These are phyloP conservation scores for Dacryopinax primogenitus DNA, from an alignment of 768 basidiomycete species.

Conservation along the genomic window DNA sequence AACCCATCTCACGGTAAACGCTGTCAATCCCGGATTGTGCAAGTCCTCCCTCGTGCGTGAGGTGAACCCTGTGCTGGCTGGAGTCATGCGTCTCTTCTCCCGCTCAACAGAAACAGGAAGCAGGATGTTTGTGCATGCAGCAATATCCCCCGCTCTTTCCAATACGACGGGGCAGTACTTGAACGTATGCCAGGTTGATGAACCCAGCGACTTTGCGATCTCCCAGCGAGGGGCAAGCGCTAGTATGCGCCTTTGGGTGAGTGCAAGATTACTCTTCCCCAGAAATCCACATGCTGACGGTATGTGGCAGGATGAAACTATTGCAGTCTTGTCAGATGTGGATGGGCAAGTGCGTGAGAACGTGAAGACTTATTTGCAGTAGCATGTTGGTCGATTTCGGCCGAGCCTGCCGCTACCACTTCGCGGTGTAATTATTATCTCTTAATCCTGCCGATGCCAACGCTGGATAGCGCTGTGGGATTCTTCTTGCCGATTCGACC, in stretches of 20 bases:
- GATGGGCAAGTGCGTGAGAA: neutral
- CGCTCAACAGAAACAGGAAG: neutral
- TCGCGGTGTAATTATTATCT: no score
- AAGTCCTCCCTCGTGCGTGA: neutral
- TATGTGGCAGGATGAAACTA: neutral
- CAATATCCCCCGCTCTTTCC: neutral
- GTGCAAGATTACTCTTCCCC: neutral
- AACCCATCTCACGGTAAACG: neutral
- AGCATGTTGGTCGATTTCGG: neutral
- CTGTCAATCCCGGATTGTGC: neutral
- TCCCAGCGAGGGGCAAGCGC: neutral
- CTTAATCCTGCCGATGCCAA: no score
- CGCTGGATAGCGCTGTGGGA: no score
- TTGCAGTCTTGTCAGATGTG: neutral
- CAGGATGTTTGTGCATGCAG: neutral
- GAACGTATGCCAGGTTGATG: neutral
- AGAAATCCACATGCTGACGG: neutral
- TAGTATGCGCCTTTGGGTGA: neutral
- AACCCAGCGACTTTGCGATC: neutral
- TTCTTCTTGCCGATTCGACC: no score
- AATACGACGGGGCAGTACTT: neutral
- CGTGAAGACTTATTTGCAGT: neutral
- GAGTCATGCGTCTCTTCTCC: neutral
- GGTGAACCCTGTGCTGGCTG: neutral
- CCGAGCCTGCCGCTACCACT: no score